These are phyloP conservation scores for Thamnidium elegans DNA, from an alignment of 192 early-diverging fungal genomes.

Conservation along the genomic window DNA sequence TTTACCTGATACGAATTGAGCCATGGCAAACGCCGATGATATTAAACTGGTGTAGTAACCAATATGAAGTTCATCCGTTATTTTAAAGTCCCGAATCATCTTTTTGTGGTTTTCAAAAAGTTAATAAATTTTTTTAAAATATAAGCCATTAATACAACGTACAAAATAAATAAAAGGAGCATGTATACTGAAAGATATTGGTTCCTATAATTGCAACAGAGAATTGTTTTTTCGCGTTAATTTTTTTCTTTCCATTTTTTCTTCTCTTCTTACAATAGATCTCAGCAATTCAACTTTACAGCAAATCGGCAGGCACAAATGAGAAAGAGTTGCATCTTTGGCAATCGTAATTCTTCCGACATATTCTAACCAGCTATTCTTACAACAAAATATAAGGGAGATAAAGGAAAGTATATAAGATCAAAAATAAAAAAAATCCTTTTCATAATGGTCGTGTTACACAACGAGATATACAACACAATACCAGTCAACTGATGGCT, in stretches of 20 bases:
- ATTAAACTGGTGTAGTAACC: slow-evolving; percentile 46
- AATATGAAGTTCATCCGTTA: slow-evolving; percentile 58
- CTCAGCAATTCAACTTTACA: slow-evolving; percentile 1
- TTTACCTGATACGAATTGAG: slow-evolving; percentile 48
- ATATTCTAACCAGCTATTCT: too few species aligned
- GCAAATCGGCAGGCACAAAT: slow-evolving; percentile 21
- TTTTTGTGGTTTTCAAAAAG: too few species aligned
- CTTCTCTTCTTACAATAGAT: too few species aligned
- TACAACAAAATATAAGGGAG: background rate
- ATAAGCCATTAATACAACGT: background rate
- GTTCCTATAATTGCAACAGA: slow-evolving; percentile 22
- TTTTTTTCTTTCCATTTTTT: too few species aligned
- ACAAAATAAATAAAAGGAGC: slow-evolving; percentile 19
- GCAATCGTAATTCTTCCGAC: slow-evolving; percentile 4
- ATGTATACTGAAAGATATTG: slow-evolving; percentile 19
- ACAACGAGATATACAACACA: too few species aligned
- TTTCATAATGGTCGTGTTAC: too few species aligned
- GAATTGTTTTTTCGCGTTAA: too few species aligned
- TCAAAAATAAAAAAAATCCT: too few species aligned
- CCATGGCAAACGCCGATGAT: slow-evolving; percentile 47
- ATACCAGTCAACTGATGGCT: too few species aligned
- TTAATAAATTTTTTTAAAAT: background rate
- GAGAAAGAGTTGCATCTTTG: slow-evolving; percentile 16
- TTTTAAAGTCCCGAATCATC: slow-evolving; percentile 63
- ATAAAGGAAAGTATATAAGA: too few species aligned